phyloP scores from a whole-genome alignment of 495 filamentous ascomycete genomes.

The Neurospora discreta region DNA sequence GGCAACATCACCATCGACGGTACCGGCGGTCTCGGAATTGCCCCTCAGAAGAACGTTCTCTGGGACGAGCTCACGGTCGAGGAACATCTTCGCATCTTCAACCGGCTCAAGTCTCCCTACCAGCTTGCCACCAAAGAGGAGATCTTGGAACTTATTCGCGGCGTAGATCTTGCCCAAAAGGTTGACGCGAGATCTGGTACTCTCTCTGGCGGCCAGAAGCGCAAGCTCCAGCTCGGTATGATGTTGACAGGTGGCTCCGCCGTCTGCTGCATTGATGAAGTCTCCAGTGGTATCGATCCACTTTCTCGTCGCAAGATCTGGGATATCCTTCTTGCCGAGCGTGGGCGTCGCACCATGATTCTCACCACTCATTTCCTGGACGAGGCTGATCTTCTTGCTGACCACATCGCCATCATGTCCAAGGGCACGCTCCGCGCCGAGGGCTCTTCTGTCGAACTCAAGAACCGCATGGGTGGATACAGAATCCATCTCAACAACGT shows the following conservation, averaged over 20 bases:
- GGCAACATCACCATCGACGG: constrained; percentile 63
- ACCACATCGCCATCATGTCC: constrained; percentile 67
- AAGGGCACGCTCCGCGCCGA: constrained; percentile 59
- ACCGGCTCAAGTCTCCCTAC: constrained; percentile 54
- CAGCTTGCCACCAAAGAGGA: constrained; percentile 41
- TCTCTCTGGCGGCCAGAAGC: constrained; percentile 78
- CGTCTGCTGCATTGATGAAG: constrained; percentile 83
- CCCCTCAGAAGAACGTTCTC: constrained; percentile 81
- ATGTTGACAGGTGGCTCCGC: constrained; percentile 80
- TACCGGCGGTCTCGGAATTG: constrained; percentile 70
- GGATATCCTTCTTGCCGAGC: constrained; percentile 75
- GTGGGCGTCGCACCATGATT: constrained; percentile 67
- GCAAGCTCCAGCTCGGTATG: constrained; percentile 86
- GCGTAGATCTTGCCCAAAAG: constrained; percentile 63
- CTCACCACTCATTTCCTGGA: constrained; percentile 80
- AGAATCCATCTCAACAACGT: constrained; percentile 56
- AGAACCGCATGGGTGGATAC: constrained; percentile 63
- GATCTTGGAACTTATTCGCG: constrained; percentile 46
- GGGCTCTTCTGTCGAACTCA: constrained; percentile 69
- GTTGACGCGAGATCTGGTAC: constrained; percentile 51
- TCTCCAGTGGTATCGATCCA: constrained; percentile 73
- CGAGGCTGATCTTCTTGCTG: constrained; percentile 65
- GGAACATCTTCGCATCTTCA: constrained; percentile 73
- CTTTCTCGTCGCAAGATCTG: constrained; percentile 74
- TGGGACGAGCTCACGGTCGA: constrained; percentile 75